phyloP scores from a whole-genome alignment of 2,329 filamentous ascomycete species.

The Colletotrichum tropicicola region DNA sequence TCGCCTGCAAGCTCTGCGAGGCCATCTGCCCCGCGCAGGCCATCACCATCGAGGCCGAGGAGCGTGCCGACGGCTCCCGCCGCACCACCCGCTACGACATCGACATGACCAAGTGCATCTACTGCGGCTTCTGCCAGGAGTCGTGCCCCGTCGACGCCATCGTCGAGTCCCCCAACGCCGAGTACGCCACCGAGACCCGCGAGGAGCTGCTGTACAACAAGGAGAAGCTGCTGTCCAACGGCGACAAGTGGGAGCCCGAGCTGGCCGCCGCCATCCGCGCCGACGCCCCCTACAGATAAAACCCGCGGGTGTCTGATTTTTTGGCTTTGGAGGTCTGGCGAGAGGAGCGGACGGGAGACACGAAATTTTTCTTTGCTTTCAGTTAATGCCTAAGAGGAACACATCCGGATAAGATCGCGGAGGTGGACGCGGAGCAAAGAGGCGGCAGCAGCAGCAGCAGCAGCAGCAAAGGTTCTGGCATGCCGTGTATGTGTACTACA shows the following conservation, averaged over 20 bases:
- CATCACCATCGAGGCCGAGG: conserved; percentile 98
- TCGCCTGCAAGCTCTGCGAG: conserved; percentile 99
- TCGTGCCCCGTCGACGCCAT: conserved; percentile 97
- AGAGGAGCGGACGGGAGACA: background rate
- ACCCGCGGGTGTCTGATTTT: no score
- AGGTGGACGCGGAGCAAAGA: conserved; percentile 2
- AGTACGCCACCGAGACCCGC: conserved; percentile 73
- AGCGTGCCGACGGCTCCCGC: conserved; percentile 94
- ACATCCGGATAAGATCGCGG: background rate
- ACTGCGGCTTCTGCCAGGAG: conserved; percentile 99
- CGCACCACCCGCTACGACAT: conserved; percentile 98
- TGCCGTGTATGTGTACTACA: conserved; percentile 29
- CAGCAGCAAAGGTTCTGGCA: conserved; percentile 6
- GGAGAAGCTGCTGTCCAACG: conserved; percentile 89
- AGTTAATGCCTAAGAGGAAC: conserved; percentile 7
- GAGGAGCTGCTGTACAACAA: conserved; percentile 99
- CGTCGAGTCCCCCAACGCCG: conserved; percentile 70
- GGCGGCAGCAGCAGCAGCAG: conserved; percentile 7
- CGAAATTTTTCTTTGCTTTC: background rate
- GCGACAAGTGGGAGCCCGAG: conserved; percentile 98
- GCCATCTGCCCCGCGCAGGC: conserved; percentile 97
- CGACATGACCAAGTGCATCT: conserved; percentile 99
- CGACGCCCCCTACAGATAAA: conserved; percentile 89
- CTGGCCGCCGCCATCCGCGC: conserved; percentile 91
- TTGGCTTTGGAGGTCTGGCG: background rate